These are phyloP conservation scores for Penicillium crystallinum DNA, from an alignment of 495 filamentous ascomycete genomes.

Conservation along the genomic window DNA sequence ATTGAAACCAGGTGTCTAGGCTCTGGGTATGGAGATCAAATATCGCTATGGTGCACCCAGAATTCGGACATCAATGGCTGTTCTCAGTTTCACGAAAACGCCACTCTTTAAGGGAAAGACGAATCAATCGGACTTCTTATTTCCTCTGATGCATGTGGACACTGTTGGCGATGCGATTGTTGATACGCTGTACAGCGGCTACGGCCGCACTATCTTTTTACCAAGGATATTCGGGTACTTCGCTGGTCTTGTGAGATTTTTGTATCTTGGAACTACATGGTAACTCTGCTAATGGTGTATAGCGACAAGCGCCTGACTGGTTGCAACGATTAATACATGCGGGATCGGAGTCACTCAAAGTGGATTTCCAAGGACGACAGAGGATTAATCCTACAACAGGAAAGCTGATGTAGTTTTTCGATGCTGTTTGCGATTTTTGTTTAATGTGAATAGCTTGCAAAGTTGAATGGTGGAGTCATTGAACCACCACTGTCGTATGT, in stretches of 20 bases:
- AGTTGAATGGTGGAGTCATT: too few species aligned
- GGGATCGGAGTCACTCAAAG: slow-evolving; percentile 15
- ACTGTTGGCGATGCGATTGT: slow-evolving; percentile 33
- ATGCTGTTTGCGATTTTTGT: too few species aligned
- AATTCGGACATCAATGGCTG: slow-evolving; percentile 25
- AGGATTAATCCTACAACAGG: slow-evolving; percentile 18
- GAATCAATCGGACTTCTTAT: slow-evolving; percentile 25
- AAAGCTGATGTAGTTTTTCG: slow-evolving; percentile 1
- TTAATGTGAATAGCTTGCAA: too few species aligned
- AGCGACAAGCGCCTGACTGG: slow-evolving; percentile 20
- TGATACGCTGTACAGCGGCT: slow-evolving; percentile 25
- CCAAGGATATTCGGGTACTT: slow-evolving; percentile 29
- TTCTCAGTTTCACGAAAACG: slow-evolving; percentile 32
- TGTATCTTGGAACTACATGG: not conserved
- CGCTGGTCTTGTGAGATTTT: slow-evolving; percentile 27
- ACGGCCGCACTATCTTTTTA: slow-evolving; percentile 26
- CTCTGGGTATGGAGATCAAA: not conserved
- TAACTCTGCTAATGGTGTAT: not conserved
- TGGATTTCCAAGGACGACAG: slow-evolving; percentile 23
- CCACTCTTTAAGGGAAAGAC: slow-evolving; percentile 26
- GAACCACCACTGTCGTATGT: too few species aligned
- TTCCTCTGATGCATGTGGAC: slow-evolving; percentile 33
- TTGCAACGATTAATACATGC: slow-evolving; percentile 13
- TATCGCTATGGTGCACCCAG: slow-evolving; percentile 19
- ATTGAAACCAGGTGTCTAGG: not conserved